Evolutionary conservation across 2,329 filamentous ascomycete species (phyloP).

Genomic region (Sarocladium brachiariae): DNA sequence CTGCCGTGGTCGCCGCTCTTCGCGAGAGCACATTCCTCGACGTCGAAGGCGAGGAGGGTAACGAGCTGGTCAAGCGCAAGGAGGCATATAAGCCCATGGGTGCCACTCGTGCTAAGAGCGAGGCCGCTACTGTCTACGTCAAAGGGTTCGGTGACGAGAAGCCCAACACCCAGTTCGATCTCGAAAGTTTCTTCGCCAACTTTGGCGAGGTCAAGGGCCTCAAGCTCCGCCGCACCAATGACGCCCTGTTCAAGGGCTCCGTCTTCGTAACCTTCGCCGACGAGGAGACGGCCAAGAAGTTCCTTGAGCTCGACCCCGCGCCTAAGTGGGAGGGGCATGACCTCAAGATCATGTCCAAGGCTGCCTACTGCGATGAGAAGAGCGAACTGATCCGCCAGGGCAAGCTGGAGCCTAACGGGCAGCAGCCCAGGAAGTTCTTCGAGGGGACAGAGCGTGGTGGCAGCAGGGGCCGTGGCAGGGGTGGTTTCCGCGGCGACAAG

Average conservation of each 20-base stretch:
- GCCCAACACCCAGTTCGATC: constrained; percentile 82
- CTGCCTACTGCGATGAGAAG: constrained; percentile 77
- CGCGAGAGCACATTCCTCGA: constrained; percentile 69
- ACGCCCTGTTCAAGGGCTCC: constrained; percentile 85
- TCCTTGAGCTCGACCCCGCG: constrained; percentile 71
- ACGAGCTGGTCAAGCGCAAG: constrained; percentile 72
- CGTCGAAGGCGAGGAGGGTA: constrained; percentile 64
- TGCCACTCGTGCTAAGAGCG: constrained; percentile 56
- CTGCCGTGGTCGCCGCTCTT: constrained; percentile 74
- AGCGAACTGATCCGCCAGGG: constrained; percentile 64
- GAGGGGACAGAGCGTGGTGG: constrained; percentile 35
- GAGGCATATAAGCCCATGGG: constrained; percentile 54
- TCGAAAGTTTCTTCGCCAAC: constrained; percentile 83
- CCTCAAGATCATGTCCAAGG: constrained; percentile 80
- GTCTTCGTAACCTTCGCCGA: constrained; percentile 89
- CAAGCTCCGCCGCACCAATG: constrained; percentile 71
- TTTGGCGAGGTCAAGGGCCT: constrained; percentile 76
- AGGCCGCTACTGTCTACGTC: constrained; percentile 75
- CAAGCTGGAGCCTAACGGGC: constrained; percentile 53
- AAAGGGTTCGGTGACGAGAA: constrained; percentile 89
- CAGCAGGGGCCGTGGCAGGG: constrained; percentile 29
- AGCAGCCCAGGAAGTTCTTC: constrained; percentile 37
- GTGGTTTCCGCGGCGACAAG: constrained; percentile 23
- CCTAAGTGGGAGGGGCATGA: constrained; percentile 71
- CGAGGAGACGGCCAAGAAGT: constrained; percentile 71